These are phyloP conservation scores for Peronosclerospora sorghi DNA, from an alignment of 352 stramenopile species.

Conservation along the genomic window DNA sequence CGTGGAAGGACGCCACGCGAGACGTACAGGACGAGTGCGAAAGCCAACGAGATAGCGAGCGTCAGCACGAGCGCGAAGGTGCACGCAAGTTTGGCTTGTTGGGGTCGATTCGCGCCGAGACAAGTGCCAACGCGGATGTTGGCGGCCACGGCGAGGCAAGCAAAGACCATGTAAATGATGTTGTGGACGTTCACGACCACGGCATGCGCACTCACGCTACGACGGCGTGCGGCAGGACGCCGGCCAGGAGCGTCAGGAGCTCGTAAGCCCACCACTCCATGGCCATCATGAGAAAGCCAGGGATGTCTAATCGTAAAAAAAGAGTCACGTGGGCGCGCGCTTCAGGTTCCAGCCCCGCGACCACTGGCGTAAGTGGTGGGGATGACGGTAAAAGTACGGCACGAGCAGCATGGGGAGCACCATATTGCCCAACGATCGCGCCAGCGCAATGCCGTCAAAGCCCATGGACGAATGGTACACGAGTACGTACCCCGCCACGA, in stretches of 20 bases:
- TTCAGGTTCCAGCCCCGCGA: constrained; percentile 39
- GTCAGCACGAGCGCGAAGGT: constrained; percentile 23
- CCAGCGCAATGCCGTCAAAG: constrained; percentile 59
- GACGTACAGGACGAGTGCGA: constrained; percentile 16
- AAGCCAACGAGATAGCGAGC: constrained; percentile 18
- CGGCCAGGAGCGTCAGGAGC: constrained; percentile 39
- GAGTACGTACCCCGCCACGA: too few relatives aligned
- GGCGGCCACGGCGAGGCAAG: constrained; percentile 34
- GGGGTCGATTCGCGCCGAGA: constrained; percentile 31
- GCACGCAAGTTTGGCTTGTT: constrained; percentile 34
- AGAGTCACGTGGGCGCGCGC: too few relatives aligned
- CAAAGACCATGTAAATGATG: constrained; percentile 53
- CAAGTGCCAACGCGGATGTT: constrained; percentile 64
- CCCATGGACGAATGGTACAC: constrained; percentile 56
- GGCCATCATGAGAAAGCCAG: constrained; percentile 44
- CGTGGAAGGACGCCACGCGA: constrained; percentile 9
- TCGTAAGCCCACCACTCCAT: constrained; percentile 68
- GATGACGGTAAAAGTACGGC: constrained; percentile 40
- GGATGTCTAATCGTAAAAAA: constrained; percentile 39
- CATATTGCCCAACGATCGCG: constrained; percentile 39
- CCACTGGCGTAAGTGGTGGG: constrained; percentile 24
- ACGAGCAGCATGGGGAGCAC: constrained; percentile 36
- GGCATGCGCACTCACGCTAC: constrained; percentile 48
- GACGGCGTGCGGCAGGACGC: constrained; percentile 37
- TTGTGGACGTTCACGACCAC: constrained; percentile 55